Evolutionary conservation across 2,329 filamentous ascomycete genomes (phyloP), one percentile per base, ranked within the genome.

Genomic region (Ophiostoma ips): DNA sequence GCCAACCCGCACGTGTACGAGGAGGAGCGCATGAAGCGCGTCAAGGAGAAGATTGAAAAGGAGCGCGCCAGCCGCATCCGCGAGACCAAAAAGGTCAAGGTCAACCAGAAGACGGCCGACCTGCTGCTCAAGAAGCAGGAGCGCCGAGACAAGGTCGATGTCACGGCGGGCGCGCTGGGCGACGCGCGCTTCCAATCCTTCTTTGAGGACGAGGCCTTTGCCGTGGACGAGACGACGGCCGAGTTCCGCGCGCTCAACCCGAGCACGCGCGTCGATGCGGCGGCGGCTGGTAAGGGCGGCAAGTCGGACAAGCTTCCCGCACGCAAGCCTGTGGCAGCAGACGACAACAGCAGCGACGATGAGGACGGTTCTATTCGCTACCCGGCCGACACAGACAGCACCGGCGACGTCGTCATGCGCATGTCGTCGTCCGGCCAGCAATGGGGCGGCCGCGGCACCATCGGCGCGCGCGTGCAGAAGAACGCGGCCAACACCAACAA

Each of bases 1-100:
- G 84, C 85, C 46, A 95, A 96, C 66, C 92, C 92, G 0, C 94
- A 94, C 62, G 77, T 94, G 48, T 94, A 85, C 75, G 87, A 95
- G 62, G 87, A 96, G 60, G 87, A 96, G 65, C 78, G 88, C 51
- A 81, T 83, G 53, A 95, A 94, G 73, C 82, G 84, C 57, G 81
- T 98, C 58, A 87, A 90, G 65, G 87, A 94, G 62, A 95, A 90
- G 74, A 87, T 98, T 55, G 87, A 95, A 62, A 95, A 95, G 69
- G 89, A 96, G 67, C 81, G 92, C n/a, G 87, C 92, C 61, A 94
- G 83, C 63, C 79, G 92, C 57, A 96, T 98, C 61, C 79, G 92
- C 58, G 89, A 90, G 56, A 87, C 82, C 67, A 95, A 95, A 72
- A 95, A 95, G 73, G 84, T 94, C 71, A 96, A 95, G 73, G 88